phyloP scores from a whole-genome alignment of 2,329 filamentous ascomycete species.

The Geosmithia morbida region DNA sequence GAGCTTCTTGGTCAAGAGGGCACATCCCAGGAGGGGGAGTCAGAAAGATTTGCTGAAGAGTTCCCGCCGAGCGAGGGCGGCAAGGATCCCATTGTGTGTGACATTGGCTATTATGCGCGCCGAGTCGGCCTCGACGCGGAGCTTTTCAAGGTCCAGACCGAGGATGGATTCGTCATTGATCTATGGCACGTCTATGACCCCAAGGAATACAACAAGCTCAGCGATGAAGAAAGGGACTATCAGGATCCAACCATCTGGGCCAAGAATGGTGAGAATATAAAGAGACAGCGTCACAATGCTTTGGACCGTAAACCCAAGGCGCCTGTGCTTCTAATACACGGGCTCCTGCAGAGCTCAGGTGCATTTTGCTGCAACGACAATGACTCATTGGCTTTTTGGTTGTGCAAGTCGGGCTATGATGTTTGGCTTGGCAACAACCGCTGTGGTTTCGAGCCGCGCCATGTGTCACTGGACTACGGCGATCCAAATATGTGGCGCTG shows the following conservation, averaged over 20 bases:
- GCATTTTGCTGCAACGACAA: slow-evolving; percentile 88
- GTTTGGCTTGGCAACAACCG: slow-evolving; percentile 94
- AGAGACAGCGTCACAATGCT: slow-evolving; percentile 3
- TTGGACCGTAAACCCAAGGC: slow-evolving; percentile 47
- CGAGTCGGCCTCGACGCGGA: slow-evolving; percentile 80
- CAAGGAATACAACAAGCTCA: slow-evolving; percentile 45
- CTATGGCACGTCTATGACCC: slow-evolving; percentile 87
- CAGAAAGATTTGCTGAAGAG: slow-evolving; percentile 31
- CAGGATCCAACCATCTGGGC: slow-evolving; percentile 47
- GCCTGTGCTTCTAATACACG: slow-evolving; percentile 77
- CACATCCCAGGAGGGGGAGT: slow-evolving; percentile 23
- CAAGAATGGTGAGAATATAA: slow-evolving; percentile 3
- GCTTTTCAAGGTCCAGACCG: slow-evolving; percentile 71
- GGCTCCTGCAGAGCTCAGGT: slow-evolving; percentile 74
- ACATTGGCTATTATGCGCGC: slow-evolving; percentile 75
- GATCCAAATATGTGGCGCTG: slow-evolving; percentile 95
- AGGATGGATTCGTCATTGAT: slow-evolving; percentile 83
- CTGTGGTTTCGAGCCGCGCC: slow-evolving; percentile 69
- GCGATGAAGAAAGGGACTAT: slow-evolving; percentile 33
- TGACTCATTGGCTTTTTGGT: slow-evolving; percentile 76
- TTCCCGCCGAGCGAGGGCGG: slow-evolving; percentile 69
- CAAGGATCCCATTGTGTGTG: slow-evolving; percentile 61
- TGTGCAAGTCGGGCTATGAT: slow-evolving; percentile 85
- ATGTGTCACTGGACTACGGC: slow-evolving; percentile 51
- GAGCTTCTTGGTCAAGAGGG: slow-evolving; percentile 20